Conservation (phyloP, 1,284 basidiomycete genomes). For the Sanghuangporus weigelae region DNA sequence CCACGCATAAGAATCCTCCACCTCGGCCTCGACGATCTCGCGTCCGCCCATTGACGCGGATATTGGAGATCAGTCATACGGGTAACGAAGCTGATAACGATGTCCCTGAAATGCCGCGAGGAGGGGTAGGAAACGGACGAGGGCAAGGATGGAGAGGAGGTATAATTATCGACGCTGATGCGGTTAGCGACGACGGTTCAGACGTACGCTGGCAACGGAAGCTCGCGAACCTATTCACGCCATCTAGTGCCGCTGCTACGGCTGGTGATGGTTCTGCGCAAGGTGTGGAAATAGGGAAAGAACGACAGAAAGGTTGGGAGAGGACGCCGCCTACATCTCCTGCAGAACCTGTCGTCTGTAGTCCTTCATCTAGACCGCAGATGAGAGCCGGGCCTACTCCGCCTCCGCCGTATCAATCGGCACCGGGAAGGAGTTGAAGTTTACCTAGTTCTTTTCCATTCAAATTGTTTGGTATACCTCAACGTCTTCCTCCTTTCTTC, state of each 20-base stretch:
- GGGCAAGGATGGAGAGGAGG: not conserved
- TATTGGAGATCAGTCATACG: not conserved
- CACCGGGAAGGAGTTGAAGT: too few relatives aligned
- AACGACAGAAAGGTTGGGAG: too few relatives aligned
- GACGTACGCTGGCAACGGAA: not conserved
- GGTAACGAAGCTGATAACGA: not conserved
- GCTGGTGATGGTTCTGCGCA: too few relatives aligned
- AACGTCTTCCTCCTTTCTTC: too few relatives aligned
- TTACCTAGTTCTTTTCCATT: not conserved
- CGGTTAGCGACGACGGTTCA: not conserved
- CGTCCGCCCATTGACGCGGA: not conserved
- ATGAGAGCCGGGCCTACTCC: not conserved
- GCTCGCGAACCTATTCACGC: not conserved
- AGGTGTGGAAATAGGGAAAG: too few relatives aligned
- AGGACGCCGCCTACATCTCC: too few relatives aligned
- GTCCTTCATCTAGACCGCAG: too few relatives aligned
- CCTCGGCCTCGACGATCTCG: not conserved
- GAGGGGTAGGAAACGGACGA: not conserved
- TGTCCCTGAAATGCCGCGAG: not conserved
- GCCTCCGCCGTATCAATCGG: not conserved
- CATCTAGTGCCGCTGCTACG: not conserved
- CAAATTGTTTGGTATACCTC: too few relatives aligned
- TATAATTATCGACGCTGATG: not conserved
- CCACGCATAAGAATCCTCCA: not conserved
- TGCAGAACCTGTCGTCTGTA: too few relatives aligned